Evolutionary conservation across 2,329 filamentous ascomycete genomes (phyloP), one percentile per base, ranked within the genome.

Genomic region (Penicillium sp.): DNA sequence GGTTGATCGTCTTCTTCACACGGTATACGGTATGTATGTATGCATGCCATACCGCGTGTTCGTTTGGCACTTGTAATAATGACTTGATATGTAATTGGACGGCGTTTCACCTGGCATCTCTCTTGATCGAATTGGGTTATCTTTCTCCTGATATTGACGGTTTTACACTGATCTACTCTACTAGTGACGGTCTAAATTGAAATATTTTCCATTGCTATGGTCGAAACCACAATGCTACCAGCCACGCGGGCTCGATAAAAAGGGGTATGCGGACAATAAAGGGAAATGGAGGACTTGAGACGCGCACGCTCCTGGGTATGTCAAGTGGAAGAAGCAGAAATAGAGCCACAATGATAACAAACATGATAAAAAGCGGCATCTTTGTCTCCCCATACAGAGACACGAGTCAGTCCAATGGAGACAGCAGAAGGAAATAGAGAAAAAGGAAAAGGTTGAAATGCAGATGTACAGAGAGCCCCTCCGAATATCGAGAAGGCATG

Each of bases 231-330:
- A 52, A 52, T 49, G 34, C 41, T 45, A 49, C 37, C 50, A 49
- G 40, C 45, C 45, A 35, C 29, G 33, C 17, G 26, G 21, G 49
- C 40, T 26, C 24, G 49, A 52, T 49, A 43, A 41, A 40, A 48
- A 49, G 49, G 49, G 45, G 34, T 49, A 52, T 49, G 48, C 47
- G 48, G 32, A 37, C 22, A 49, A 35, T 53, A 45, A 41, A 48
- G 34, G 48, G 42, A 41, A 51, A 47, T 17, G 39, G 47, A 54
- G 49, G 49, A 57, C 53, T 56, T 57, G 53, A 56, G 55, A 53
- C 49, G 56, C 53, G 53, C 56, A 51, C 53, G 47, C 48, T 56
- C 53, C 45, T 51, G 54, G 56, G 55, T 55, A 55, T 54, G 45
- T 51, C 51, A 51, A 49, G 51, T 48, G 51, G 37, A 51, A 49